Conservation (phyloP, 805 yeast genomes). For the Candida andamanensis region DNA sequence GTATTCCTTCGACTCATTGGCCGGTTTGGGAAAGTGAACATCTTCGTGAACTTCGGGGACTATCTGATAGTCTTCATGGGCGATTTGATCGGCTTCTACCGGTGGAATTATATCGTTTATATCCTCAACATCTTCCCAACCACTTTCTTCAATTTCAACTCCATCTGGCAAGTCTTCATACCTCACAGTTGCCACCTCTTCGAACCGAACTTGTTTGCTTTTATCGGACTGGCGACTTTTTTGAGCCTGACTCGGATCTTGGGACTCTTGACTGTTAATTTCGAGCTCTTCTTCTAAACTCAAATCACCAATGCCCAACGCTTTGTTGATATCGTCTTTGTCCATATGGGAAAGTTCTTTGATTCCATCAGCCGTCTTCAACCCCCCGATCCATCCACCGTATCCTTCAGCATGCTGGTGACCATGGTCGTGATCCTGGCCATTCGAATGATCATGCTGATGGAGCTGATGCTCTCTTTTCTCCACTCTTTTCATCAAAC, state of each 20-base stretch:
- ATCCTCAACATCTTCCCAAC: slow-evolving; percentile 48
- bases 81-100: slow-evolving; percentile 29
- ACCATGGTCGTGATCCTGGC: slow-evolving; percentile 16
- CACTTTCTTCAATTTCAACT: slow-evolving; percentile 26
- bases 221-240: not conserved
- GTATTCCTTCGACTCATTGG: slow-evolving; percentile 10
- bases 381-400: slow-evolving; percentile 38
- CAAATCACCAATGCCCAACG: slow-evolving; percentile 27
- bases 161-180: slow-evolving; percentile 23
- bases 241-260: too few relatives aligned
- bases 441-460: slow-evolving; percentile 7
- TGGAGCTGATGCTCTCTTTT: slow-evolving; percentile 27
- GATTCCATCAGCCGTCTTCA: slow-evolving; percentile 32
- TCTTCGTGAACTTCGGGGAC: slow-evolving; percentile 32
- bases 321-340: slow-evolving; percentile 30
- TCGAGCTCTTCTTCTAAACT: not conserved
- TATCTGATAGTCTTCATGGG: slow-evolving; percentile 39
- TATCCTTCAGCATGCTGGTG: slow-evolving; percentile 39
- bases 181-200: slow-evolving; percentile 23
- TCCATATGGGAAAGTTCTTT: slow-evolving; percentile 29
- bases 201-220: slow-evolving; percentile 27
- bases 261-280: too few relatives aligned
- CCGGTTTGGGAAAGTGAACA: slow-evolving; percentile 59
- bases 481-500: slow-evolving; percentile 53
- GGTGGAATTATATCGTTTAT: slow-evolving; percentile 41